Evolutionary conservation across 805 yeast genomes (phyloP), one percentile per base, ranked within the genome.

Genomic region (Candida coquimbonensis): DNA sequence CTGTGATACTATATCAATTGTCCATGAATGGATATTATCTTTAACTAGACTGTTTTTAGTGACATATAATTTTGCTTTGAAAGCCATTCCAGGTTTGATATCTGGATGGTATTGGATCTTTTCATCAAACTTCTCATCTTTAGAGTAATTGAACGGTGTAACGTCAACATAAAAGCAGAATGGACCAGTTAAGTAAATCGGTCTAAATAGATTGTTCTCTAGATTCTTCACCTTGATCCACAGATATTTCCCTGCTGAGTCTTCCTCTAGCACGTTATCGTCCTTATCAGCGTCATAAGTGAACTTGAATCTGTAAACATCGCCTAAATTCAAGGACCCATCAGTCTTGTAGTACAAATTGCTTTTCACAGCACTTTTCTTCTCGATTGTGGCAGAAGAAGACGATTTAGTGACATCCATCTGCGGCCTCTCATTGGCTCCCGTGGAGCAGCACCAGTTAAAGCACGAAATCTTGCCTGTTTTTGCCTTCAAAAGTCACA

Each of bases 101-200:
- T 79, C 79, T 7, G 78, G 66, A 31, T 72, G 67, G 52, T 69
- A 78, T 44, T 68, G 70, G 9, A 72, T 58, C 0, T 60, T 59
- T n/a, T 74, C 74, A n/a, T 53, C 54, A 27, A 65, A 68, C 39
- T 67, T 63, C 44, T 69, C 60, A 36, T 73, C 62, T 45, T 75
- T 80, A 49, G 77, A 66, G 60, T 80, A 93, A 35, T 81, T 84
- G 11, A 63, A 69, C 0, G 91, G 81, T 39, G 81, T 70, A 41
- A 93, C 78, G 62, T 91, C 97, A 21, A 82, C 86, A 57, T 93
- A 93, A 7, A 93, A 65, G 3, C 87, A 72, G 59, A 80, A 91
- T 0, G 99, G 99, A 0, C 98, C 99, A 1, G 90, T 82, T 38
- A 93, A 64, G 55, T 82, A 87, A 1, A 96, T 85, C 0, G 97